A percentile compares a stretch with the other conserved stretches of the same genome.
phyloP scores from a whole-genome alignment of 2,329 filamentous ascomycete species.

The Cercospora brassicicola region DNA sequence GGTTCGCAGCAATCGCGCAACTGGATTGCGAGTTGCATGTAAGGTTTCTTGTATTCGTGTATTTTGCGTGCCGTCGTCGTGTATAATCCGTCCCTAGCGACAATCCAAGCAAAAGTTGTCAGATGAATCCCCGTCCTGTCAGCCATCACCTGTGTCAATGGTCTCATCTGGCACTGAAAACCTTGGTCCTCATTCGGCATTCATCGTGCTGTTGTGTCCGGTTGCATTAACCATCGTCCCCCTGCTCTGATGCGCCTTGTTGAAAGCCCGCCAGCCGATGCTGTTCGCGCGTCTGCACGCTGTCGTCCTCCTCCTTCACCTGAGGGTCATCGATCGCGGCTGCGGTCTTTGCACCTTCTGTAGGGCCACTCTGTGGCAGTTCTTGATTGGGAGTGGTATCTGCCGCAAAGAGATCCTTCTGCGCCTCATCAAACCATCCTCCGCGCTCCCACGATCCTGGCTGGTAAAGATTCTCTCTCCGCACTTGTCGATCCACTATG shows the following conservation, averaged over 20 bases:
- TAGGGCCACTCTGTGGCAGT: conserved; percentile 28
- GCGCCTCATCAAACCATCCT: conserved; percentile 69
- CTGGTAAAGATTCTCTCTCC: conserved; percentile 65
- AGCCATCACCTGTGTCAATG: background rate
- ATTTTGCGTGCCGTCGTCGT: background rate
- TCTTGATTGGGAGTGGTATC: conserved; percentile 39
- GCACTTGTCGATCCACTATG: conserved; percentile 61
- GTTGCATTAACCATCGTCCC: background rate
- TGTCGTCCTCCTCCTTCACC: conserved; percentile 37
- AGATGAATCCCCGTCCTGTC: background rate
- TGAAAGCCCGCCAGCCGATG: conserved; percentile 33
- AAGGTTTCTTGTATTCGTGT: background rate
- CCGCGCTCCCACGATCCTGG: conserved; percentile 79
- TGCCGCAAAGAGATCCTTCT: conserved; percentile 42
- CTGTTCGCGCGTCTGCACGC: conserved; percentile 39
- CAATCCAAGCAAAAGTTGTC: background rate
- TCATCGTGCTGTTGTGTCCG: conserved; percentile 5
- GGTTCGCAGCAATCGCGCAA: background rate
- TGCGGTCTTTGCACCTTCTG: conserved; percentile 36
- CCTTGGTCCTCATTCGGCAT: background rate
- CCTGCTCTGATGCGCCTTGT: conserved; percentile 12
- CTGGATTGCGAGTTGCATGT: background rate
- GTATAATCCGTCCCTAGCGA: background rate
- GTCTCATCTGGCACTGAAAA: background rate
- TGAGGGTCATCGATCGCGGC: conserved; percentile 38